Conservation (phyloP, 371 early-diverging fungal genomes). For the Mucor sp. region DNA sequence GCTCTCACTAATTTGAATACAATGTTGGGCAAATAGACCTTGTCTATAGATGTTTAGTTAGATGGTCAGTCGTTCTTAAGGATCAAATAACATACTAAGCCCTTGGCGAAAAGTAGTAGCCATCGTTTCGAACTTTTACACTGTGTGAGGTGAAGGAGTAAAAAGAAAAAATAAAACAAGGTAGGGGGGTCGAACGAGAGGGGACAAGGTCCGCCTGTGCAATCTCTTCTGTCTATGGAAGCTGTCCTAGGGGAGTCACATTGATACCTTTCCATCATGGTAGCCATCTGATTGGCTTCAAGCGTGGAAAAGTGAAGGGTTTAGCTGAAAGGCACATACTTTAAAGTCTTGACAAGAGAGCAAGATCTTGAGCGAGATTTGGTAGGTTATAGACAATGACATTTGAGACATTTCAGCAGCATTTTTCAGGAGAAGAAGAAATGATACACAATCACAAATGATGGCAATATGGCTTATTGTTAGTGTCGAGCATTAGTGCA, state of each 20-base stretch:
- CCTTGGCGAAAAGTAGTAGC: constrained; percentile 46
- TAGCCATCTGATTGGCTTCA: not conserved
- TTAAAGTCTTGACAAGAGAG: not conserved
- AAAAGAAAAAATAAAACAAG: constrained; percentile 8
- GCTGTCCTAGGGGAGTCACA: not conserved
- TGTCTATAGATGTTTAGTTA: constrained; percentile 33
- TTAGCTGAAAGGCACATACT: too few relatives aligned
- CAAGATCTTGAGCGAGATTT: not conserved
- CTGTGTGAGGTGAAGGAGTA: not conserved
- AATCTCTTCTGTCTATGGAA: not conserved
- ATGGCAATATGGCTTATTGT: not conserved
- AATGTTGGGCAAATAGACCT: constrained; percentile 91
- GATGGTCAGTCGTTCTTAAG: not conserved
- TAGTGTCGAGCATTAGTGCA: not conserved
- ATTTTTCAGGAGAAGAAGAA: not conserved
- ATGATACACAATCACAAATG: not conserved
- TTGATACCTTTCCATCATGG: not conserved
- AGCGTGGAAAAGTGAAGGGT: not conserved
- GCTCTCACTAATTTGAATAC: constrained; percentile 85
- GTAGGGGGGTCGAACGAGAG: constrained; percentile 14
- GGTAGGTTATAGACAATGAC: not conserved
- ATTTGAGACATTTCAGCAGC: not conserved
- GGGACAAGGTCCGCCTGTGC: constrained; percentile 5
- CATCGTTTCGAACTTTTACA: constrained; percentile 15
- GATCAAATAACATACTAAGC: constrained; percentile 35